These are phyloP conservation scores for Suhomyces terraborum DNA, from an alignment of 1,139 yeast species.

Conservation along the genomic window DNA sequence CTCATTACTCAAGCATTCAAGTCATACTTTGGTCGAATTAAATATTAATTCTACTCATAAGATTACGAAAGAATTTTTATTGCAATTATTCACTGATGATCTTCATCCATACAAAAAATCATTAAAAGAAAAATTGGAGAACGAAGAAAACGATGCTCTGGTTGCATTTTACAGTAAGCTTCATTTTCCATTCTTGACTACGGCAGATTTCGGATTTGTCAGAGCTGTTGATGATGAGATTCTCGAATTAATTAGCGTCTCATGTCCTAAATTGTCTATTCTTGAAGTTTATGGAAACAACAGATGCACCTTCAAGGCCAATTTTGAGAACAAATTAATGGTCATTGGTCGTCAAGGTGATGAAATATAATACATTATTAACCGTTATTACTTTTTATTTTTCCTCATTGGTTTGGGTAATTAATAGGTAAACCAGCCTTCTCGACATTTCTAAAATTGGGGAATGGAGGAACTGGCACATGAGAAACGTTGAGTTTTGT, in stretches of 20 bases:
- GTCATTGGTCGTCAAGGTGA: constrained; percentile 81
- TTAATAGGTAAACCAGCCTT: constrained; percentile 47
- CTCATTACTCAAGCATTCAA: constrained; percentile 65
- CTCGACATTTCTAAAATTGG: constrained; percentile 63
- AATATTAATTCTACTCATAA: constrained; percentile 69
- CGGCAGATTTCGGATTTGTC: constrained; percentile 75
- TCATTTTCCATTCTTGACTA: constrained; percentile 55
- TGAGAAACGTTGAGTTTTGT: constrained; percentile 26
- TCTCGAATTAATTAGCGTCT: constrained; percentile 51
- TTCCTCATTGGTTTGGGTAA: constrained; percentile 27
- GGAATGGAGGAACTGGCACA: constrained; percentile 43
- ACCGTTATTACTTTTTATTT: constrained; percentile 1
- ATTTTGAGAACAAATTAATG: constrained; percentile 53
- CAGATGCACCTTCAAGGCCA: constrained; percentile 60
- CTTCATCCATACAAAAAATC: constrained; percentile 34
- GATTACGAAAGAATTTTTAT: constrained; percentile 53
- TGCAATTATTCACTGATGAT: constrained; percentile 43
- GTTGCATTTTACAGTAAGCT: constrained; percentile 22
- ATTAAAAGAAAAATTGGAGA: constrained; percentile 29
- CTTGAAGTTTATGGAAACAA: constrained; percentile 82
- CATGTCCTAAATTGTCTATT: constrained; percentile 61
- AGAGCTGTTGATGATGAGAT: constrained; percentile 69
- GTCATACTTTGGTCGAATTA: constrained; percentile 64
- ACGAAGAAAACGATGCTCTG: constrained; percentile 12
- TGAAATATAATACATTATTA: constrained; percentile 11